Conservation (phyloP, 2,329 filamentous ascomycete species). For the Pseudogymnoascus sp. region DNA sequence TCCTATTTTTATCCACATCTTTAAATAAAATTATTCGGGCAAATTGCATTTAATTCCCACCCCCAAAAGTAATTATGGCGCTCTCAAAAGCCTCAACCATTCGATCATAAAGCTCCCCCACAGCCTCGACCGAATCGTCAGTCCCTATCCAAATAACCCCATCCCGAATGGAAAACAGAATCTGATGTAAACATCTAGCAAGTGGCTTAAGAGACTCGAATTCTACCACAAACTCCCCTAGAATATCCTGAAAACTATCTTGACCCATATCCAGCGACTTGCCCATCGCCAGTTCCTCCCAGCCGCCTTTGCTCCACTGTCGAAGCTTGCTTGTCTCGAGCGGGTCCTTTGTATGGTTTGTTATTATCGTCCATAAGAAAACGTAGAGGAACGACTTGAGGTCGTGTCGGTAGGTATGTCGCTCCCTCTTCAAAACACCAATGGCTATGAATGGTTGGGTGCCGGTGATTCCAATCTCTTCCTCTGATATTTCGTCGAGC, state of each 20-base stretch:
- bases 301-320: constrained; percentile 19
- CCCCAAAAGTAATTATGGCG: background rate
- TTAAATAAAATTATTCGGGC: background rate
- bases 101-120: constrained; percentile 17
- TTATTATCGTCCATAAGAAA: constrained; percentile 22
- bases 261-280: constrained; percentile 19
- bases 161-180: constrained; percentile 18
- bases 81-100: constrained; percentile 12
- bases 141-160: constrained; percentile 19
- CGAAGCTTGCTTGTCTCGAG: constrained; percentile 18
- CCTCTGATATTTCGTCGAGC: constrained; percentile 9
- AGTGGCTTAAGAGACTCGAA: constrained; percentile 19
- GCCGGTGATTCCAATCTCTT: constrained; percentile 14
- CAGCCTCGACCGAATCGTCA: constrained; percentile 16
- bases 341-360: constrained; percentile 15
- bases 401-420: constrained; percentile 22
- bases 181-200: constrained; percentile 14
- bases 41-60: background rate
- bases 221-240: constrained; percentile 19
- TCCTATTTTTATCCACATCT: background rate
- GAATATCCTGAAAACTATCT: constrained; percentile 15
- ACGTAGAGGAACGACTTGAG: constrained; percentile 24
- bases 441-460: constrained; percentile 23
- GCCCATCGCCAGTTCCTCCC: constrained; percentile 16
- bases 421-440: constrained; percentile 18